Evolutionary conservation across 2,329 filamentous ascomycete genomes (phyloP).

Genomic region (Ophiocordyceps unilateralis): DNA sequence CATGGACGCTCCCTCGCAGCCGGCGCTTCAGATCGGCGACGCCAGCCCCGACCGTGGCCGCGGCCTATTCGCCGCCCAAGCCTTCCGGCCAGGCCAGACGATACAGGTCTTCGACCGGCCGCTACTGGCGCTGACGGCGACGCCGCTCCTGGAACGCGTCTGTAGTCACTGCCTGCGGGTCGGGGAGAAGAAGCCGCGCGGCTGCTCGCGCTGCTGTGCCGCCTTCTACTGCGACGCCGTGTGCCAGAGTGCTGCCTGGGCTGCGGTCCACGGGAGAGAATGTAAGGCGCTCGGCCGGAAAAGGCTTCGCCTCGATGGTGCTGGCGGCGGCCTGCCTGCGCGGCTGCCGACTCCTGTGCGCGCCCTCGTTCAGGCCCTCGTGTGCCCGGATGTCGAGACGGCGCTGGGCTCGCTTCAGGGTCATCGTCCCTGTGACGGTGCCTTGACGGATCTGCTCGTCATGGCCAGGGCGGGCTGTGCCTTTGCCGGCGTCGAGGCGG

Average conservation of each 20-base stretch:
- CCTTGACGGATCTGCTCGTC: slow-evolving; percentile 30
- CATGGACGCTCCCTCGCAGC: not conserved
- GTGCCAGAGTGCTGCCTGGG: slow-evolving; percentile 40
- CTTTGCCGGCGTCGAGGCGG: slow-evolving; percentile 22
- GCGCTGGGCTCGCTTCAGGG: slow-evolving; percentile 25
- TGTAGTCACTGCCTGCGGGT: slow-evolving; percentile 32
- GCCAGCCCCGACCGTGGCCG: slow-evolving; percentile 22
- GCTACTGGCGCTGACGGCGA: slow-evolving; percentile 29
- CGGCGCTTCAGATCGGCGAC: slow-evolving; percentile 10
- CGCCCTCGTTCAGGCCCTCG: slow-evolving; percentile 32
- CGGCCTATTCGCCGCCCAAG: slow-evolving; percentile 23
- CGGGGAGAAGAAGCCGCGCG: slow-evolving; percentile 10
- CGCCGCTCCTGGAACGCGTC: slow-evolving; percentile 19
- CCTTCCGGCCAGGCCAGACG: slow-evolving; percentile 25
- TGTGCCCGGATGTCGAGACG: slow-evolving; percentile 17
- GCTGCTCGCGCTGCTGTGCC: slow-evolving; percentile 36
- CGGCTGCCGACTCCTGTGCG: slow-evolving; percentile 36
- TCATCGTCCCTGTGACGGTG: slow-evolving; percentile 22
- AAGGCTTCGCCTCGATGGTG: slow-evolving; percentile 8
- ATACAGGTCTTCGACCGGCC: slow-evolving; percentile 25
- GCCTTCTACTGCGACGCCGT: slow-evolving; percentile 34
- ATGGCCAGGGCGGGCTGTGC: slow-evolving; percentile 24
- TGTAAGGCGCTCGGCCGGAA: slow-evolving; percentile 24
- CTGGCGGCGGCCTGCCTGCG: slow-evolving; percentile 6
- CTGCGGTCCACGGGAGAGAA: slow-evolving; percentile 32